A percentile compares a stretch with the other conserved stretches of the same genome.
Conservation (phyloP, 768 basidiomycete genomes). For the Infundibulicybe gibba region DNA sequence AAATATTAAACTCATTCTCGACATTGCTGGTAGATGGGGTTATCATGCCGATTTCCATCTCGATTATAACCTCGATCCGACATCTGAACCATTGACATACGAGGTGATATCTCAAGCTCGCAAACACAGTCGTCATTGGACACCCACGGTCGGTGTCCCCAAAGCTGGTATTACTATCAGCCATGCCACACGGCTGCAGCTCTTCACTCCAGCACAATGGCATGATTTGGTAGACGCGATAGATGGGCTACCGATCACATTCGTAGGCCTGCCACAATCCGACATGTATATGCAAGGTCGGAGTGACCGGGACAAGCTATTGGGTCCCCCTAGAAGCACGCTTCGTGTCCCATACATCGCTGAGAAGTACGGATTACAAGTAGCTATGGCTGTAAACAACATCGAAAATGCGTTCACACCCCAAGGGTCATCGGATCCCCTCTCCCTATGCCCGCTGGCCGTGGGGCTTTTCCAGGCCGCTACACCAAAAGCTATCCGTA, state of each 20-base stretch:
- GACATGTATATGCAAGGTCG: slow-evolving; percentile 71
- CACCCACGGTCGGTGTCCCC: slow-evolving; percentile 12
- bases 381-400: slow-evolving; percentile 62
- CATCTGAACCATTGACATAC: slow-evolving; percentile 50
- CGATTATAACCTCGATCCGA: slow-evolving; percentile 59
- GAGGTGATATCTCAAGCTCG: slow-evolving; percentile 43
- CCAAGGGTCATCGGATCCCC: slow-evolving; percentile 60
- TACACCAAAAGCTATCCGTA: slow-evolving; percentile 39
- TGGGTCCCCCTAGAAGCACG: slow-evolving; percentile 48
- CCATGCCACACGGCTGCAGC: slow-evolving; percentile 55
- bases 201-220: slow-evolving; percentile 47
- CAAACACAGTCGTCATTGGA: slow-evolving; percentile 15
- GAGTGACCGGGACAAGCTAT: slow-evolving; percentile 21
- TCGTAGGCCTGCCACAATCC: slow-evolving; percentile 59
- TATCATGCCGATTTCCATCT: slow-evolving; percentile 63
- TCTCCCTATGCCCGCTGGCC: slow-evolving; percentile 55
- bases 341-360: slow-evolving; percentile 48
- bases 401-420: slow-evolving; percentile 68
- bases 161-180: slow-evolving; percentile 50
- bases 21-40: slow-evolving; percentile 33
- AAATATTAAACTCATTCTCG: slow-evolving; percentile 52
- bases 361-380: slow-evolving; percentile 38
- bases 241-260: slow-evolving; percentile 41
- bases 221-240: slow-evolving; percentile 33
- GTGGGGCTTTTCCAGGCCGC: slow-evolving; percentile 59